Evolutionary conservation across 805 yeast genomes (phyloP), one percentile per base, ranked within the genome.

Genomic region (Hanseniaspora meyeri): DNA sequence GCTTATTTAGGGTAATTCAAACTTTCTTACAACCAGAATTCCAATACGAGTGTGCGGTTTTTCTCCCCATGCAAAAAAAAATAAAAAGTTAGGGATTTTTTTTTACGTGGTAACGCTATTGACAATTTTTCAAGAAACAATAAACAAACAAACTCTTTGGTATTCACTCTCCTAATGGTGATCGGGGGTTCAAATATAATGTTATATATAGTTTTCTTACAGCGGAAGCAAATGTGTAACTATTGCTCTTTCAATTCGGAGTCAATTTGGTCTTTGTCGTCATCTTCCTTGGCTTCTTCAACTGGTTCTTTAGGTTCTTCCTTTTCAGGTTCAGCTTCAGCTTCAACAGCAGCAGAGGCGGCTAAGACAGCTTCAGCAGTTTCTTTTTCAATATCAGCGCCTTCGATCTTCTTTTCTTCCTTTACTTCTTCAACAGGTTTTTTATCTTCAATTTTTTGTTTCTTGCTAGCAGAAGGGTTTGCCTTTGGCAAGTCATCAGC

Each of bases 191-290:
- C 14, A 34, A 34, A 36, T 32, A 36, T 14, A 12, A 36, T 10
- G 38, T 36, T 14, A 36, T 36, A 36, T 36, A 36, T 36, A 6
- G 9, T 2, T 11, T 3, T 32, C 36, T 32, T 32, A 32, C 36
- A 32, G 32, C 12, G 7, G 3, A 32, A 9, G 37, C 14, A 34
- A 34, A 34, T 3, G 14, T 34, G 8, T 6, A 10, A 14, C 20
- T 32, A 53, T 17, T 37, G 42, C 40, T 53, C 47, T n/a, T 53
- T 53, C 16, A 53, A 19, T 10, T 53, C 51, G 29, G 51, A 7
- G 16, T 53, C 57, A 31, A 53, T 53, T 16, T 43, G 49, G 31
- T 40, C 43, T 31, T 40, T 40, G n/a, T 40, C 43, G 29, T 29
- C 47, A 12, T 51, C 55, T 4, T 29, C 34, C 12, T 16, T 49